Conservation (phyloP, 2,329 filamentous ascomycete genomes). For the Aspergillus ibericus region DNA sequence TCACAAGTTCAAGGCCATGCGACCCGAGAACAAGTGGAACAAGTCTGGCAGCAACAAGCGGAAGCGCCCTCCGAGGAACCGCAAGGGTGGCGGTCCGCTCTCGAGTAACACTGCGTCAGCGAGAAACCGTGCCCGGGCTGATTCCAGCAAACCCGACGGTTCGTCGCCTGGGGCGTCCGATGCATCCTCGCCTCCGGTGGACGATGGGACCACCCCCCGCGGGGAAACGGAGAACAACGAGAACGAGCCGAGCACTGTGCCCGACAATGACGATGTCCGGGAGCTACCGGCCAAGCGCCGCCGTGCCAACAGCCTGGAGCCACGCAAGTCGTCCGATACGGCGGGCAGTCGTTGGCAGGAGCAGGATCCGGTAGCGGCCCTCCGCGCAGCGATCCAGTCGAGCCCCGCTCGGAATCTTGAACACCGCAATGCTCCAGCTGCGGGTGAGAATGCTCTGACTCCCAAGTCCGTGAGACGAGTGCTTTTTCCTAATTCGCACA, state of each 20-base stretch:
- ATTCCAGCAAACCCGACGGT: slow-evolving; percentile 30
- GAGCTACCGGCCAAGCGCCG: slow-evolving; percentile 41
- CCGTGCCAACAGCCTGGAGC: slow-evolving; percentile 52
- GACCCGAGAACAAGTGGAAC: slow-evolving; percentile 81
- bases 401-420: slow-evolving; percentile 58
- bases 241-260: slow-evolving; percentile 23
- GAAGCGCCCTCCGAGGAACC: slow-evolving; percentile 40
- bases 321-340: slow-evolving; percentile 36
- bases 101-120: slow-evolving; percentile 29
- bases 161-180: slow-evolving; percentile 43
- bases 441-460: slow-evolving; percentile 55
- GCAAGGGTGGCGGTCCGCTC: slow-evolving; percentile 35
- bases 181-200: slow-evolving; percentile 36
- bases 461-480: slow-evolving; percentile 54
- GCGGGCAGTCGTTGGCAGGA: slow-evolving; percentile 38
- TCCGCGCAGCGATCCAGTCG: slow-evolving; percentile 60
- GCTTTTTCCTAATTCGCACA: slow-evolving; percentile 44
- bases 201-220: slow-evolving; percentile 37
- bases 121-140: slow-evolving; percentile 33
- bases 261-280: slow-evolving; percentile 32
- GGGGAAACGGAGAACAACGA: slow-evolving; percentile 28
- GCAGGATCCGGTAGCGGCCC: slow-evolving; percentile 45
- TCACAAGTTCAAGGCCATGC: slow-evolving; percentile 79
- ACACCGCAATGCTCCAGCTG: slow-evolving; percentile 36
- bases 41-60: slow-evolving; percentile 52